Evolutionary conservation across 139 green algal species (phyloP), one percentile per base, ranked within the genome.

Genomic region (Asterochloris erici): DNA sequence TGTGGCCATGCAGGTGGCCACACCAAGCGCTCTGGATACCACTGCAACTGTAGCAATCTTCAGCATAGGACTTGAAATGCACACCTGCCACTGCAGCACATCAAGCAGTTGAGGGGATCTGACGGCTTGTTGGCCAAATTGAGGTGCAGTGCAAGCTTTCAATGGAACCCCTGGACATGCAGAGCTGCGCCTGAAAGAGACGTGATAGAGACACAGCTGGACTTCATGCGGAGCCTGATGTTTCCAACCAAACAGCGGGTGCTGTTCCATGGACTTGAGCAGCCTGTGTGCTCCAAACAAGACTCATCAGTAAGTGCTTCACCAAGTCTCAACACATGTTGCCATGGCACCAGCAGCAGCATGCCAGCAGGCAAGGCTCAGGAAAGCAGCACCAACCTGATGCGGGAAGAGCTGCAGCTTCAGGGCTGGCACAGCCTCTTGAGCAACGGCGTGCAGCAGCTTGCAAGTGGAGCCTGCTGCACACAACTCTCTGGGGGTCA

Each of bases 341-440:
- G 66, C 17, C 66, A 71, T 69, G 63, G 14, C 63, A 69, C 16
- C 63, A 69, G 63, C 14, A 69, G 63, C 63, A 71, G 66, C 17
- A 26, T 26, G 66, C 66, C 66, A 26, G 66, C 19, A 71, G 19
- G 21, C 21, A 23, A 71, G 17, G 17, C 14, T 64, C 19, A 21
- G 29, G 9, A 66, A 79, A 60, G 19, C 14, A 11, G 29, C 11
- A 10, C 29, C 69, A 14, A 90, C 86, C 88, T 93, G 91, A 73
- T 96, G 92, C 0, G 88, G 90, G 71, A 89, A 94, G 15, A 96
- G 88, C 21, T 77, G 74, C 15, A 94, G 88, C 60, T 86, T 70
- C 62, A 96, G 80, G 14, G 86, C 90, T 12, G 93, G 91, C 12
- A 88, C 84, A 6, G 86, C 83, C 23, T 92, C 89, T 14, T 26